phyloP scores from a whole-genome alignment of 176 grass and related monocot species.

The Carex myosuroides region DNA sequence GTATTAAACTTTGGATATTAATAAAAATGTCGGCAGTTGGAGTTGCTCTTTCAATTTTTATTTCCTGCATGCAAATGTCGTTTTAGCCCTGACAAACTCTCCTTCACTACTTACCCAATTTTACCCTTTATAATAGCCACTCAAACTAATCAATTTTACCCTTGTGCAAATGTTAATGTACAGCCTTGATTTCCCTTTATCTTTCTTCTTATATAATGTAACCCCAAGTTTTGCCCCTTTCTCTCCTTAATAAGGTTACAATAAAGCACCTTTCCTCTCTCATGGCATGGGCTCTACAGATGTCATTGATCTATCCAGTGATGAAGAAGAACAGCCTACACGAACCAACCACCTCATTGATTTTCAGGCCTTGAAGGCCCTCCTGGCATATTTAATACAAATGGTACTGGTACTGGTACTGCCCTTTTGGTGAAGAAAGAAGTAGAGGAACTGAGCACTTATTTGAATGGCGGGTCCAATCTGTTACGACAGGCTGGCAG shows the following conservation, averaged over 20 bases:
- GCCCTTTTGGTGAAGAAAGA: conserved; percentile 50
- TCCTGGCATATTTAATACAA: conserved; percentile 22
- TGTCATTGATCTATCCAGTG: conserved; percentile 69
- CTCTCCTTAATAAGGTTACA: conserved; percentile 1
- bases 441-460: conserved; percentile 20
- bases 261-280: background rate
- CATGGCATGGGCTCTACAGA: conserved; percentile 26
- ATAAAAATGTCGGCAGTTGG: no score
- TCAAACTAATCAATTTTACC: no score
- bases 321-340: conserved; percentile 35
- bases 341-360: background rate
- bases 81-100: background rate
- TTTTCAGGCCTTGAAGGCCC: conserved; percentile 24
- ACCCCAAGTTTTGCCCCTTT: background rate
- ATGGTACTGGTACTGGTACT: conserved; percentile 11
- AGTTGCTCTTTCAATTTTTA: background rate
- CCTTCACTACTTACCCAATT: background rate
- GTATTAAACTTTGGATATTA: no score
- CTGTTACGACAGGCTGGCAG: conserved; percentile 15
- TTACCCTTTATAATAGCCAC: background rate
- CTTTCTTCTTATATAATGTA: background rate
- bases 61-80: background rate
- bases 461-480: conserved; percentile 19
- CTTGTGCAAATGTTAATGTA: no score
- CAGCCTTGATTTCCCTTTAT: background rate